A percentile compares a stretch with the other conserved stretches of the same genome.
Evolutionary conservation across 176 grass and related monocot genomes (phyloP).

Genomic region (Stipa capillata): DNA sequence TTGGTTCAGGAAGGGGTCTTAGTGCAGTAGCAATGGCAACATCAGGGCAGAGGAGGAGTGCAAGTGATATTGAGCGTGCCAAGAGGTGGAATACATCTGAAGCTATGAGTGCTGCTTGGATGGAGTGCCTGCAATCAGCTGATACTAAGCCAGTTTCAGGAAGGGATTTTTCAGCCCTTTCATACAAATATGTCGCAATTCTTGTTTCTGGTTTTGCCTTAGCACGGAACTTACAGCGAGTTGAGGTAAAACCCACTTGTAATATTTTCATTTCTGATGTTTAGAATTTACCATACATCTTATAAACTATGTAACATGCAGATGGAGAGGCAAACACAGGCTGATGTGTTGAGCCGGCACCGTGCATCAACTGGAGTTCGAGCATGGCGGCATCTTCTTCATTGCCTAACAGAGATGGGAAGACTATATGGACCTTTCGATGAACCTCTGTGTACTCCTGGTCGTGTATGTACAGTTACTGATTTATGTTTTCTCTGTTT

Average conservation of each 20-base stretch:
- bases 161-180: slow-evolving; percentile 86
- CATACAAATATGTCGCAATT: slow-evolving; percentile 95
- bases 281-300: slow-evolving; percentile 19
- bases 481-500: background rate
- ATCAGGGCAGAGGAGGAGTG: slow-evolving; percentile 90
- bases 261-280: slow-evolving; percentile 1
- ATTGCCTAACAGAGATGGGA: slow-evolving; percentile 74
- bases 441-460: slow-evolving; percentile 55
- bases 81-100: slow-evolving; percentile 97
- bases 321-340: slow-evolving; percentile 87
- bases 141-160: slow-evolving; percentile 73
- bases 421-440: slow-evolving; percentile 88
- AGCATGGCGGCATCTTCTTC: slow-evolving; percentile 98
- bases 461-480: slow-evolving; percentile 49
- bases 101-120: slow-evolving; percentile 97
- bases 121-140: slow-evolving; percentile 75
- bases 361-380: slow-evolving; percentile 58
- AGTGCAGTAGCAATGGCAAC: slow-evolving; percentile 99
- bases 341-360: slow-evolving; percentile 59
- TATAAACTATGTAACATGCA: slow-evolving; percentile 40
- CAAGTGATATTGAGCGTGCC: slow-evolving; percentile 73
- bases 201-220: slow-evolving; percentile 94
- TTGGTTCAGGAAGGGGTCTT: slow-evolving; percentile 90
- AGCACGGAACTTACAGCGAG: slow-evolving; percentile 77
- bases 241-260: slow-evolving; percentile 61